Conservation (phyloP, 2,329 filamentous ascomycete genomes). For the Cephalotrichum gorgonifer region DNA sequence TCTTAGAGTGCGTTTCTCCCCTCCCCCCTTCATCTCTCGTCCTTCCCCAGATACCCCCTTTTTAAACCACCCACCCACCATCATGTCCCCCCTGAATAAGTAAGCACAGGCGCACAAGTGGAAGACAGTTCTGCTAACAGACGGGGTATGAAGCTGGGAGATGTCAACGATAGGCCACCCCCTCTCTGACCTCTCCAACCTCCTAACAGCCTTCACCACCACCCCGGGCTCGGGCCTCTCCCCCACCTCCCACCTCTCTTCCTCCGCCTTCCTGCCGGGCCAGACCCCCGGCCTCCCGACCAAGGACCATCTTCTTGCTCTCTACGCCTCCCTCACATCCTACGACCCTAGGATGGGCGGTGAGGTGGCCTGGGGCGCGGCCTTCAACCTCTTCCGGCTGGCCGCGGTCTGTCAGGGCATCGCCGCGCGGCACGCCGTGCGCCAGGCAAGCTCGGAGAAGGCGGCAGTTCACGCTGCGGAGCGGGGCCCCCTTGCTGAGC, state of each 20-base stretch:
- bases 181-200: slow-evolving; percentile 79
- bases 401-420: slow-evolving; percentile 74
- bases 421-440: slow-evolving; percentile 70
- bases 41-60: neutral
- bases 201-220: slow-evolving; percentile 37
- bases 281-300: slow-evolving; percentile 52
- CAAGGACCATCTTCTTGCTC: slow-evolving; percentile 27
- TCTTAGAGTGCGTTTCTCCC: slow-evolving; percentile 57
- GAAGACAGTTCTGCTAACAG: neutral
- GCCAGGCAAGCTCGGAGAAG: slow-evolving; percentile 82
- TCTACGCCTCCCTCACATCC: slow-evolving; percentile 20
- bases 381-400: slow-evolving; percentile 51
- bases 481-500: slow-evolving; percentile 62
- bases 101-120: neutral
- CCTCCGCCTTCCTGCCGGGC: slow-evolving; percentile 48
- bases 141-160: slow-evolving; percentile 62
- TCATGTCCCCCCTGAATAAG: neutral
- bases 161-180: slow-evolving; percentile 98
- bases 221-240: slow-evolving; percentile 15
- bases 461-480: slow-evolving; percentile 62
- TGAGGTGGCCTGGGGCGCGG: slow-evolving; percentile 50
- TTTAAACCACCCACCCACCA: neutral
- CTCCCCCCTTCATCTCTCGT: neutral
- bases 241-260: slow-evolving; percentile 2
- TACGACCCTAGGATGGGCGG: slow-evolving; percentile 51